Evolutionary conservation across 2,329 filamentous ascomycete species (phyloP).

Genomic region (Fusarium camptoceras): DNA sequence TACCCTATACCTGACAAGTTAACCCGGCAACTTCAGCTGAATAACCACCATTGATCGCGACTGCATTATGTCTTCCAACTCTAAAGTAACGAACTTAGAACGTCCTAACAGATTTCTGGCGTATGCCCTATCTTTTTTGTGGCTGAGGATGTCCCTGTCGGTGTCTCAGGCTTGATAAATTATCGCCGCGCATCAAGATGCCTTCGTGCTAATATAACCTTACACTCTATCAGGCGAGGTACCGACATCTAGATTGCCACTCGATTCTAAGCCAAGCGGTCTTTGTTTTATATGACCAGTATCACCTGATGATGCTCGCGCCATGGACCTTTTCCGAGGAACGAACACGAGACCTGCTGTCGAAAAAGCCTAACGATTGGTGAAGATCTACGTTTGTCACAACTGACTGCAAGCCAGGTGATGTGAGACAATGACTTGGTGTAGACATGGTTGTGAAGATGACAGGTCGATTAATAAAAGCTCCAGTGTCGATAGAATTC

Average conservation of each 20-base stretch:
- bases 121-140: background rate
- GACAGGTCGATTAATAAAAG: background rate
- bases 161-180: background rate
- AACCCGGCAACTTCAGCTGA: background rate
- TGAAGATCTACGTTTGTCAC: background rate
- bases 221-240: background rate
- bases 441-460: background rate
- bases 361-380: background rate
- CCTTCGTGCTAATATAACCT: background rate
- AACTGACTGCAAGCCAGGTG: background rate
- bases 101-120: background rate
- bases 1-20: slow-evolving; percentile 24
- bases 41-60: background rate
- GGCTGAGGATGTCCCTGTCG: background rate
- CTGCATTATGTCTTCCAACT: no score
- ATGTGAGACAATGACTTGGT: background rate
- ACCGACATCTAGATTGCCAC: background rate
- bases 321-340: background rate
- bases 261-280: background rate
- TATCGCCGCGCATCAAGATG: background rate
- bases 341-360: background rate
- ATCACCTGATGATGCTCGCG: background rate
- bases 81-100: background rate
- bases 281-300: background rate
- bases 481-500: background rate